Base-by-base conservation (phyloP, 306 rosid genomes). In the Sicyos edulis region DNA sequence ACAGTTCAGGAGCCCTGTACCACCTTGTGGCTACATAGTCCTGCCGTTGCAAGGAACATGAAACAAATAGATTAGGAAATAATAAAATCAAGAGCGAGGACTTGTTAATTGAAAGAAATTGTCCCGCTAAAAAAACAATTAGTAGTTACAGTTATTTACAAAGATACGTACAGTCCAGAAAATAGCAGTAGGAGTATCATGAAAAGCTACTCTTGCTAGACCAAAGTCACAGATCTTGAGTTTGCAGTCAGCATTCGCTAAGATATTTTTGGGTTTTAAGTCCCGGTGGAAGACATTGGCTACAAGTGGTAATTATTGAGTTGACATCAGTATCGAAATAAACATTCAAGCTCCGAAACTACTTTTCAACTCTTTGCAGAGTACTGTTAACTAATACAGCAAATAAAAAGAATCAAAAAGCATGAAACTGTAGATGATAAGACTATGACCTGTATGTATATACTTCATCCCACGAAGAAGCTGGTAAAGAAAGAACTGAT, bases 241-340 rank as follows among this genome's bases (percentile, higher is more conserved):
- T 83, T 95, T 95, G 89, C 97, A 95, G 79, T 95, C 99, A 63
- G 99, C 99, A 86, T 95, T 95, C 78, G 99, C 99, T 74, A 95
- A 80, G 70, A 95, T 95, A 82, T 91, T 95, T 79, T 95, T 95
- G 51, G 99, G 99, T 80, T 95, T 95, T 64, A 95, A 83, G 86
- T 95, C 99, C 74, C 99, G 88, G 83, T 95, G 99, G 77, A 95
- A 95, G 75, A 95, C 99, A 79, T 95, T 95, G 37, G 99, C 99
- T 95, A 78, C 82, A 87, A 77, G 77, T 62, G 47, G 47, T 50
- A 62, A 80, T 54, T 72, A 85, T 79, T 22, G 79, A 73, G 44
- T 70, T 52, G 13, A 72, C 76, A 79, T 80, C 81, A 82, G 78
- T 73, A 72, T 19, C 56, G 20, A 72, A 59, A 64, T 32, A 51